Conservation (phyloP, 2,329 filamentous ascomycete genomes). For the Sporothrix pallida region DNA sequence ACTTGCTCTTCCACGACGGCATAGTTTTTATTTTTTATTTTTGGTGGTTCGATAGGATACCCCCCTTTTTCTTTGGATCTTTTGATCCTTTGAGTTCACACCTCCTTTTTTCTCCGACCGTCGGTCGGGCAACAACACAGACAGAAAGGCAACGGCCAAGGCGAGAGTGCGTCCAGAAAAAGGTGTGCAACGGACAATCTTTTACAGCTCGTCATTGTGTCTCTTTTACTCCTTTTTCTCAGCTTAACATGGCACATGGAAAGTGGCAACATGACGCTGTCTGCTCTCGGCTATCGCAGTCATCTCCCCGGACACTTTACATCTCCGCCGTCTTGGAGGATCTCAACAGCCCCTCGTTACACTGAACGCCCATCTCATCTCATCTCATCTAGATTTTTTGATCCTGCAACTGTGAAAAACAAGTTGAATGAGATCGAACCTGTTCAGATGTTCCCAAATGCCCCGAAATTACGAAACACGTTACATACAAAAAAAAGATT, state of each 20-base stretch:
- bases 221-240: not conserved
- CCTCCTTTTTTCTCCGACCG: not conserved
- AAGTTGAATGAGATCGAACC: not conserved
- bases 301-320: not conserved
- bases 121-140: not conserved
- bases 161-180: not conserved
- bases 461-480: no score
- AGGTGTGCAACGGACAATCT: not conserved
- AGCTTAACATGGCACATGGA: no score
- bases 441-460: no score
- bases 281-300: no score
- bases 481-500: not conserved
- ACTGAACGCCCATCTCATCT: constrained; percentile 9
- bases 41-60: not conserved
- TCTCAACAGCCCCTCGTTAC: constrained; percentile 12
- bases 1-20: constrained; percentile 11
- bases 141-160: not conserved
- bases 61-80: not conserved
- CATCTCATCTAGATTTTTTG: no score
- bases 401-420: no score
- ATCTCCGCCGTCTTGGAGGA: not conserved
- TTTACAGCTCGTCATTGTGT: not conserved
- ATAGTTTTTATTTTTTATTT: not conserved
- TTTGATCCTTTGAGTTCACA: no score
- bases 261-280: no score